Evolutionary conservation across 148 eudicot species (phyloP), one percentile per base, ranked within the genome.

Genomic region (Rhododendron griersonianum): DNA sequence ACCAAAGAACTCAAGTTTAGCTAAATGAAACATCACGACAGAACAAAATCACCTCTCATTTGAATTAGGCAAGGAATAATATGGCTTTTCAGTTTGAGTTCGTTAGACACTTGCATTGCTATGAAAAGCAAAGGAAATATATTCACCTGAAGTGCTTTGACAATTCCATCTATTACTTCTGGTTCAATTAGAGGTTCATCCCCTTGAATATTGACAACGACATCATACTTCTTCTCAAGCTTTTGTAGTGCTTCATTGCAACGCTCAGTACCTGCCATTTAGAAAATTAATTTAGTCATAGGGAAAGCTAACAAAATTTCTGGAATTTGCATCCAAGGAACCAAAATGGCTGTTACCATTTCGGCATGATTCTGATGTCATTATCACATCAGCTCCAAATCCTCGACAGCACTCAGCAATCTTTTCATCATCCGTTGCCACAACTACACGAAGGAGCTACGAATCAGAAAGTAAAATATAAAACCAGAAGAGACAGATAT

Each of bases 171-270:
- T 80, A 97, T 93, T 78, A 97, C 92, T 89, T 95, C 98, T 59
- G 98, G 98, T 87, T 97, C 98, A 83, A 97, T 93, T 57, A 97
- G 93, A 83, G 99, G 98, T 86, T 98, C 98, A 89, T 98, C 99
- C 35, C 99, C 98, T 88, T 98, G 99, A 87, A 95, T 95, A 87
- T 98, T 98, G 84, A 98, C 98, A 30, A 98, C 99, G 88, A 98
- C 87, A 80, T 98, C 99, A 87, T 94, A 97, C 88, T 91, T 91
- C 88, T 95, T 93, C 59, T 87, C 88, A 86, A 98, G 99, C 88
- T 94, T 97, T 85, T 91, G 90, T 87, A 95, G 93, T 53, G 98
- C 98, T 94, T 97, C 99, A 87, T 92, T 93, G 90, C 99, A 97
- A 39, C 98, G 94, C 86, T 94, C 99, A 45, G 98, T 94, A 83